These are phyloP conservation scores for Populus pruinosa DNA, from an alignment of 345 rosid genomes.

Conservation along the genomic window DNA sequence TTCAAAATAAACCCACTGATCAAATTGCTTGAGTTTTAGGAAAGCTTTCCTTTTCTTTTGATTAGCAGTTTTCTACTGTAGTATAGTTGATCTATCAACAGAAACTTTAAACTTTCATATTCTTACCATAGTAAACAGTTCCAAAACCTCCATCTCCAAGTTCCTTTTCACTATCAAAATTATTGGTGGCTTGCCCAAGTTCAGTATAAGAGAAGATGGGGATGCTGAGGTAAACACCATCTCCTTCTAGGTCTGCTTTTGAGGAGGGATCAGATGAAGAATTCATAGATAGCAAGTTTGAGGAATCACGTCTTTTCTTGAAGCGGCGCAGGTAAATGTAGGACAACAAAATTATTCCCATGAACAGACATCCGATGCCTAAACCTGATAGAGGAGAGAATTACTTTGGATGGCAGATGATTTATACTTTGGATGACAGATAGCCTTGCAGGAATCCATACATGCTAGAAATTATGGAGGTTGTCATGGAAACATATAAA, in stretches of 20 bases:
- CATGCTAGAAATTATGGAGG: neutral
- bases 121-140: slow-evolving; percentile 25
- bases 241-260: slow-evolving; percentile 41
- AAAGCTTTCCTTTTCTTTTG: neutral
- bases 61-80: neutral
- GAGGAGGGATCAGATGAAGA: slow-evolving; percentile 20
- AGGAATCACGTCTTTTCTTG: slow-evolving; percentile 21
- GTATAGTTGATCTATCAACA: neutral
- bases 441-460: neutral
- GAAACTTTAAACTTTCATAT: neutral
- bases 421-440: neutral
- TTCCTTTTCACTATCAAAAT: slow-evolving; percentile 16
- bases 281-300: slow-evolving; percentile 26
- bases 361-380: slow-evolving; percentile 36
- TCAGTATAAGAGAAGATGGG: slow-evolving; percentile 21
- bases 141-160: slow-evolving; percentile 33
- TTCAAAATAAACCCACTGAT: neutral
- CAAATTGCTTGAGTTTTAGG: neutral
- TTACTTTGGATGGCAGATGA: no score
- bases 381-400: slow-evolving; percentile 17
- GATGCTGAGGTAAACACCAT: slow-evolving; percentile 8
- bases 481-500: neutral
- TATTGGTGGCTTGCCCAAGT: slow-evolving; percentile 20
- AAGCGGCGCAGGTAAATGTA: slow-evolving; percentile 6
- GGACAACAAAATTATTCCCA: slow-evolving; percentile 10